Percentiles rank a stretch among this genome's conserved stretches.
phyloP scores from a whole-genome alignment of 805 yeast species.

The Kuraishia molischiana region DNA sequence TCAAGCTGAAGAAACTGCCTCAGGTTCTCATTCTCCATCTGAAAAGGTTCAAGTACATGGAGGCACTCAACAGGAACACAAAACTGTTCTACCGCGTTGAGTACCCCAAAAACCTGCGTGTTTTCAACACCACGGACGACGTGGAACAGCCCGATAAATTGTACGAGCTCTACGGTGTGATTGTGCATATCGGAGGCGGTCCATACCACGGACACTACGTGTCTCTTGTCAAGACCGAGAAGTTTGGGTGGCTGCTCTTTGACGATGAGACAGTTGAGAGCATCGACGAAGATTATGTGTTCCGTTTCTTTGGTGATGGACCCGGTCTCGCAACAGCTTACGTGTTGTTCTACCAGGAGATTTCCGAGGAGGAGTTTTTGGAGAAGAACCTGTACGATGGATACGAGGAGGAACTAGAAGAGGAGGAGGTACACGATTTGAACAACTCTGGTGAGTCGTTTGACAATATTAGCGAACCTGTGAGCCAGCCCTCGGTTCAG shows the following conservation, averaged over 20 bases:
- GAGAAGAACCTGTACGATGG: slow-evolving; percentile 19
- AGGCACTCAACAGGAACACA: slow-evolving; percentile 67
- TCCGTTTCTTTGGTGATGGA: slow-evolving; percentile 80
- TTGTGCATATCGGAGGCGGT: slow-evolving; percentile 94
- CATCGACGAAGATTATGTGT: slow-evolving; percentile 74
- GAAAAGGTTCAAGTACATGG: slow-evolving; percentile 88
- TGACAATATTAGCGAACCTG: neutral
- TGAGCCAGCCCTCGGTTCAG: neutral
- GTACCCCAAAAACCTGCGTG: slow-evolving; percentile 65
- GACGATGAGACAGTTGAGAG: slow-evolving; percentile 94
- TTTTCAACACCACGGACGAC: slow-evolving; percentile 59
- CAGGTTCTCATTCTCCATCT: slow-evolving; percentile 73
- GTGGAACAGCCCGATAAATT: slow-evolving; percentile 40
- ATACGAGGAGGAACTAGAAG: slow-evolving; percentile 11
- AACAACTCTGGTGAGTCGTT: neutral
- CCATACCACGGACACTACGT: slow-evolving; percentile 98
- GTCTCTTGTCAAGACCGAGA: slow-evolving; percentile 67
- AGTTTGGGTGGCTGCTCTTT: slow-evolving; percentile 81
- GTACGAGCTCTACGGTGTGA: slow-evolving; percentile 78
- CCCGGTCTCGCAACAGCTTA: slow-evolving; percentile 89
- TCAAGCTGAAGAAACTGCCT: slow-evolving; percentile 72
- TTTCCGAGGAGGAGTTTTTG: slow-evolving; percentile 26
- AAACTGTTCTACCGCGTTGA: slow-evolving; percentile 80
- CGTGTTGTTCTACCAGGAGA: slow-evolving; percentile 69
- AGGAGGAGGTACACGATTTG: neutral